Conservation (phyloP, 371 early-diverging fungal species). For the Apophysomyces elegans region DNA sequence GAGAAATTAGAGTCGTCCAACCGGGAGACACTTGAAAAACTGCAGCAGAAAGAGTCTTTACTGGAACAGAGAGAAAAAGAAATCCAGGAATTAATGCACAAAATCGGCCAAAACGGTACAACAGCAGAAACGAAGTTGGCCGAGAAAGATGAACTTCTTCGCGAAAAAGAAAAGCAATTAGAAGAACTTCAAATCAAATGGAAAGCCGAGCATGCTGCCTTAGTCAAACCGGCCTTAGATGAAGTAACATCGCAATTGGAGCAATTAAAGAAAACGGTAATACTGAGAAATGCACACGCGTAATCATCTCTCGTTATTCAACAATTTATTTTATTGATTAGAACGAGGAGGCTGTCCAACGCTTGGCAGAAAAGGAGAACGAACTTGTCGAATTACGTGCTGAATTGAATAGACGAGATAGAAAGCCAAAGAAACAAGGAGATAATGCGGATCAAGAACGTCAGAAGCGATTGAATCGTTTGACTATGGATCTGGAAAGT, state of each 20-base stretch:
- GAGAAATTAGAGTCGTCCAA: background rate
- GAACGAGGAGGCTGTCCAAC: slow-evolving; percentile 41
- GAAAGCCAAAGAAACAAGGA: slow-evolving; percentile 29
- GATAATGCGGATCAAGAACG: slow-evolving; percentile 30
- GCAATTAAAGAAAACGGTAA: slow-evolving; percentile 45
- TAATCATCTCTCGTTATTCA: background rate
- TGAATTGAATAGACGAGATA: slow-evolving; percentile 38
- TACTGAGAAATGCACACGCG: background rate
- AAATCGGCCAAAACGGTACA: slow-evolving; percentile 20
- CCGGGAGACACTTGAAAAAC: slow-evolving; percentile 15
- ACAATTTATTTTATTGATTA: slow-evolving; percentile 6
- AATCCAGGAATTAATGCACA: slow-evolving; percentile 29
- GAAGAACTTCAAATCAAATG: slow-evolving; percentile 37
- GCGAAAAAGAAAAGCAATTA: slow-evolving; percentile 34
- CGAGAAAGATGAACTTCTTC: slow-evolving; percentile 40
- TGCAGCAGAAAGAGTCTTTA: slow-evolving; percentile 26
- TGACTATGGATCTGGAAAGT: slow-evolving; percentile 49
- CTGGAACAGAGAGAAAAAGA: slow-evolving; percentile 34
- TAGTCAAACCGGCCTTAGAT: slow-evolving; percentile 42
- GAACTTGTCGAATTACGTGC: slow-evolving; percentile 41
- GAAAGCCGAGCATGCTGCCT: slow-evolving; percentile 40
- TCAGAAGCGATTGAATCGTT: slow-evolving; percentile 41
- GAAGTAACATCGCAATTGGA: slow-evolving; percentile 43
- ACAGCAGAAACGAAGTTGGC: slow-evolving; percentile 23
- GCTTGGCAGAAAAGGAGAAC: slow-evolving; percentile 47